Evolutionary conservation across 495 filamentous ascomycete species (phyloP), one percentile per base, ranked within the genome.

Genomic region (Aspergillus coremiiformis): DNA sequence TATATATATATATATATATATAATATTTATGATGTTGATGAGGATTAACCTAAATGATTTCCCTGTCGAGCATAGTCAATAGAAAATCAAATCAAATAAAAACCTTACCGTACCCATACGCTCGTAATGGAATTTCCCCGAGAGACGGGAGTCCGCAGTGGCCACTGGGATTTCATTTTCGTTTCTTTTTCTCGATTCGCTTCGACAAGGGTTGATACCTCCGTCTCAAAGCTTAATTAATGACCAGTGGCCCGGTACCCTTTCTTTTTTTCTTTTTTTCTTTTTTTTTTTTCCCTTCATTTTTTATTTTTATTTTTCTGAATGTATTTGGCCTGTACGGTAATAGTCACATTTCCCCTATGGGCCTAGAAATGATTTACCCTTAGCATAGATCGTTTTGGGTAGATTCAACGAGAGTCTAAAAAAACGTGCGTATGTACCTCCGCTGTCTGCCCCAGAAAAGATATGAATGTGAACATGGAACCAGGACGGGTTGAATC

Each of bases 141-240:
- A 35, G n/a, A 8, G 24, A 27, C 4, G n/a, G 27, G 50, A 50
- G 44, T 20, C 55, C 39, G 55, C 55, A 58, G 47, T 53, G 46
- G 56, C 41, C 56, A 54, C 39, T 35, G 5, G 32, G 5, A n/a
- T 35, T n/a, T 35, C 2, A n/a, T n/a, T 35, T 35, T 35, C 2
- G 11, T 32, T 32, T 12, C 2, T 10, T 32, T 48, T 17, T 39
- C 43, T 51, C 49, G 54, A 57, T 59, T 59, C 56, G 56, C 56
- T 58, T 58, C 43, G 48, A 59, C 52, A 51, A 54, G 51, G 55
- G 55, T 48, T 58, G 59, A 62, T 56, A 55, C 52, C 55, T 61
- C 66, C 62, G 65, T 64, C 63, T 59, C 57, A 69, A 73, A 73
- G 70, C 70, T 73, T 73, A 73, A 67, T 67, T 64, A 55, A 59